phyloP scores from a whole-genome alignment of 257 asterid species.

The Coffea canephora region DNA sequence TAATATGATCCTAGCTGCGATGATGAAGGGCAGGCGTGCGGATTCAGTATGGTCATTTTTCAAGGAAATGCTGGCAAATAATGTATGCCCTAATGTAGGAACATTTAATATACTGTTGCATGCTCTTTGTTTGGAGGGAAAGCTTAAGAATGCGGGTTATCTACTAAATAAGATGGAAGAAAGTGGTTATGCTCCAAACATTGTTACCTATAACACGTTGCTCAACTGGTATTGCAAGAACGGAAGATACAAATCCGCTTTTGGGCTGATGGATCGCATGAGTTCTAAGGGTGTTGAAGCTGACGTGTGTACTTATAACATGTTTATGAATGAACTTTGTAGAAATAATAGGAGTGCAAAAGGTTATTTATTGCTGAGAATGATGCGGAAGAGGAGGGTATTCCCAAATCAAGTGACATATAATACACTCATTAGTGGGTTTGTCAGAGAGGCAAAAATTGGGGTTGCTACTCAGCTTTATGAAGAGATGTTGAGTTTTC shows the following conservation, averaged over 20 bases:
- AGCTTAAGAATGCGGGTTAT: conserved; percentile 61
- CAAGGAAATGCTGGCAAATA: conserved; percentile 59
- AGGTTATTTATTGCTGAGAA: conserved; percentile 69
- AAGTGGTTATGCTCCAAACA: conserved; percentile 76
- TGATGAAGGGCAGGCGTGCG: conserved; percentile 35
- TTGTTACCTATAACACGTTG: conserved; percentile 82
- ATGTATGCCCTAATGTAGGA: conserved; percentile 58
- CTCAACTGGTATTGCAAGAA: conserved; percentile 81
- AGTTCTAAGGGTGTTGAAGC: conserved; percentile 67
- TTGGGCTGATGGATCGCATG: conserved; percentile 70
- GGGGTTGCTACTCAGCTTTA: conserved; percentile 57
- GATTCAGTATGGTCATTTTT: conserved; percentile 73
- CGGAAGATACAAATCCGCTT: conserved; percentile 69
- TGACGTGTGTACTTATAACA: conserved; percentile 77
- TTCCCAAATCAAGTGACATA: conserved; percentile 77
- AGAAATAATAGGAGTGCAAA: conserved; percentile 58
- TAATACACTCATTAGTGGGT: conserved; percentile 78
- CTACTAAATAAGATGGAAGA: conserved; percentile 77
- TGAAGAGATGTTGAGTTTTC: conserved; percentile 60
- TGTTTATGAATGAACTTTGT: conserved; percentile 70
- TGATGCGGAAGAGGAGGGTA: conserved; percentile 62
- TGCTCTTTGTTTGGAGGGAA: conserved; percentile 69
- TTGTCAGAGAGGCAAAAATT: conserved; percentile 75
- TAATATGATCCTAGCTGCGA: conserved; percentile 64
- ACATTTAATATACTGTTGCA: conserved; percentile 75